Evolutionary conservation across 2,329 filamentous ascomycete species (phyloP).

Genomic region (Rhynchosporium graminicola): DNA sequence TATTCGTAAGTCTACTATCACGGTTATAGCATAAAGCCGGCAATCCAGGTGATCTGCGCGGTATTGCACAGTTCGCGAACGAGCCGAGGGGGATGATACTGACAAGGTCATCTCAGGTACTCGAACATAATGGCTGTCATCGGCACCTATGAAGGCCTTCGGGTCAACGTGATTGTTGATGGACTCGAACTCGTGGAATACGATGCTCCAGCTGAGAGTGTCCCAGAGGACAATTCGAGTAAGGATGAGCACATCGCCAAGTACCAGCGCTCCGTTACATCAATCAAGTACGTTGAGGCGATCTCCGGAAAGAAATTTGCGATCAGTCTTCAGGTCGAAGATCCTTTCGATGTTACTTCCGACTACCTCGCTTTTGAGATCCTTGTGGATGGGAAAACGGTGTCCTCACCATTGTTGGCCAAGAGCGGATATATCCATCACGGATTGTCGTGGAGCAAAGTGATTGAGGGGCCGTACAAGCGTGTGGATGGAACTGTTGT

Average conservation of each 20-base stretch:
- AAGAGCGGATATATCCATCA: background rate
- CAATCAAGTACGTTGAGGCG: too few species aligned
- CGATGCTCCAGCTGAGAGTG: too few species aligned
- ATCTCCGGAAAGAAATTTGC: background rate
- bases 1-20: too few species aligned
- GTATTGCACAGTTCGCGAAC: too few species aligned
- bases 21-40: too few species aligned
- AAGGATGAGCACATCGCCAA: too few species aligned
- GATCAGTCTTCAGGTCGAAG: background rate
- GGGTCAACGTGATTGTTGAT: background rate
- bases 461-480: background rate
- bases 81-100: too few species aligned
- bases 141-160: background rate
- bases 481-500: too few species aligned
- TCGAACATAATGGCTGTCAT: background rate
- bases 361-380: background rate
- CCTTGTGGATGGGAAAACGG: background rate
- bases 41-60: too few species aligned
- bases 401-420: background rate
- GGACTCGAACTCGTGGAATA: background rate
- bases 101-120: too few species aligned
- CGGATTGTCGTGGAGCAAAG: background rate
- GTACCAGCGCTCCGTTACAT: too few species aligned
- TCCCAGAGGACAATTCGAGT: too few species aligned
- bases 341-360: background rate